Evolutionary conservation across 1,139 yeast genomes (phyloP).

Genomic region (Lodderomyces jiufengensis): DNA sequence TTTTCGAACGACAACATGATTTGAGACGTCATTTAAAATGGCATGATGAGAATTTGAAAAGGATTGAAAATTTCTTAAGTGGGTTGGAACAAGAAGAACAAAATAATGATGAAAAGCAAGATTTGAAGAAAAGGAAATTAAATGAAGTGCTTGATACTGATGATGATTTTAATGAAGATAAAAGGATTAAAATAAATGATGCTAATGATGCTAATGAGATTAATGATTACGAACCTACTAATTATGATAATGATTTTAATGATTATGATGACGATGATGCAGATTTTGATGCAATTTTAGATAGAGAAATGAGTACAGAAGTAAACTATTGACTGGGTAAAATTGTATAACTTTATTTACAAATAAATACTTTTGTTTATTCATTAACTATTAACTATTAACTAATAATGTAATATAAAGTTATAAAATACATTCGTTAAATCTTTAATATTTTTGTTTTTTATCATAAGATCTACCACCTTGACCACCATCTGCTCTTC

Average conservation of each 20-base stretch:
- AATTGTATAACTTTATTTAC: too few relatives aligned
- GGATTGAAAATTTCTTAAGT: slow-evolving; percentile 30
- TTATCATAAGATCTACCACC: slow-evolving; percentile 31
- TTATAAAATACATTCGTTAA: too few relatives aligned
- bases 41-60: slow-evolving; percentile 43
- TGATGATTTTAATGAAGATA: slow-evolving; percentile 8
- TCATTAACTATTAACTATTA: too few relatives aligned
- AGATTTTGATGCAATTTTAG: slow-evolving; percentile 27
- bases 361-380: too few relatives aligned
- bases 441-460: slow-evolving; percentile 25
- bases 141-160: slow-evolving; percentile 4
- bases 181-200: too few relatives aligned
- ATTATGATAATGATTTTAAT: slow-evolving; percentile 1
- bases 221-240: slow-evolving; percentile 4
- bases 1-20: slow-evolving; percentile 47
- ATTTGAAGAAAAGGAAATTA: slow-evolving; percentile 2
- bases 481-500: slow-evolving; percentile 22
- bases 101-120: too few relatives aligned
- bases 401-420: too few relatives aligned
- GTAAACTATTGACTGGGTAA: too few relatives aligned
- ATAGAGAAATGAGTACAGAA: slow-evolving; percentile 23
- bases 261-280: slow-evolving; percentile 4
- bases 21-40: slow-evolving; percentile 50
- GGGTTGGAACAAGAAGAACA: slow-evolving; percentile 22
- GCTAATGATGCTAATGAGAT: neutral